Evolutionary conservation across 1,284 basidiomycete species (phyloP), one percentile per base, ranked within the genome.

Genomic region (Spongispora temasekensis): DNA sequence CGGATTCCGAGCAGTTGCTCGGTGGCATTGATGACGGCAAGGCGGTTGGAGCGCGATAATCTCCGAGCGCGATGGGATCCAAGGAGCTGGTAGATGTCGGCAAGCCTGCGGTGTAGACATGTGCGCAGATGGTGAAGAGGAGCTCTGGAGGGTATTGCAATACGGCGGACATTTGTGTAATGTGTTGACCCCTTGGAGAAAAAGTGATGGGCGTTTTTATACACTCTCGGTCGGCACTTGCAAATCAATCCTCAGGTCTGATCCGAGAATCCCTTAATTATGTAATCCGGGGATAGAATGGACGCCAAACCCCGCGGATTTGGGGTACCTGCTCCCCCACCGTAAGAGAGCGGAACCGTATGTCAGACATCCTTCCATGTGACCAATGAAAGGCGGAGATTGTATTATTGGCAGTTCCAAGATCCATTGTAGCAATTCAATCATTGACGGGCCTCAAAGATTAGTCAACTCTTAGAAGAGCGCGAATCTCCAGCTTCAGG

Each of bases 1-100:
- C 67, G 2, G 81, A 78, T 64, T 92, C 90, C 0, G 87, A 76
- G 86, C 87, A 91, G 69, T 84, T 82, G 8, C 83, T 76, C 2
- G 87, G 79, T 0, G 91, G 91, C 64, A 84, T 79, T 19, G 91
- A 86, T 0, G 90, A 89, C 1, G 91, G 91, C 28, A 88, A 75
- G 4, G 79, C 79, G 0, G 84, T 85, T 1, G 91, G 91, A 21
- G 79, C 71, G 1, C 79, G 78, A 65, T 77, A 68, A 46, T 82
- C 77, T n/a, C 76, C 73, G 53, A 77, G 68, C 9, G 67, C 55
- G 28, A 88, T 77, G 21, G 91, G 91, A 69, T 93, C 91, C 63
- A 93, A 82, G 21, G 89, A 89, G 2, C 83, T 78, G 3, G 76
- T 59, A 7, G 76, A 62, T 9, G 87, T 78, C 4, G 85, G 84